Conservation (phyloP, 2,329 filamentous ascomycete genomes). For the Seiridium cupressi region DNA sequence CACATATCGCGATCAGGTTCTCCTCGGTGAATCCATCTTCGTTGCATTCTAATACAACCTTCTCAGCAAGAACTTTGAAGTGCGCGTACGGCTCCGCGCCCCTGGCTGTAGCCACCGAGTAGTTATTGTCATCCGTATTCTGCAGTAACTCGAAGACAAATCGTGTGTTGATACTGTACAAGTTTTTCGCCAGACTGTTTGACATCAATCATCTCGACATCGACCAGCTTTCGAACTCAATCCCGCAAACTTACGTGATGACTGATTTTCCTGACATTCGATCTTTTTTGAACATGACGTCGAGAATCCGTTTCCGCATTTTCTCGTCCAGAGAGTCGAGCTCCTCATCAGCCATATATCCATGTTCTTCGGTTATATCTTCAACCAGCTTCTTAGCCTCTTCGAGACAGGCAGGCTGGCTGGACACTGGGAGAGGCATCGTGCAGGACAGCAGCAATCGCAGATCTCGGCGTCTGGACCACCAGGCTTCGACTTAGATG, state of each 20-base stretch:
- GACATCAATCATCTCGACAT: neutral
- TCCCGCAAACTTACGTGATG: conserved; percentile 16
- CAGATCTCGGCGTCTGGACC: too few relatives aligned
- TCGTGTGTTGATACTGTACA: conserved; percentile 40
- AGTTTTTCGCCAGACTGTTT: conserved; percentile 36
- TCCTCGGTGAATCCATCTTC: conserved; percentile 42
- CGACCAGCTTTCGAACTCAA: neutral
- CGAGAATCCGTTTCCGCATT: conserved; percentile 10
- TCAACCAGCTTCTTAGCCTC: conserved; percentile 11
- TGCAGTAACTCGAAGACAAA: conserved; percentile 54
- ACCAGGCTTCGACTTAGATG: too few relatives aligned
- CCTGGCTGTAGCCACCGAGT: conserved; percentile 18
- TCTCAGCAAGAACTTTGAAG: conserved; percentile 33
- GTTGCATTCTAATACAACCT: conserved; percentile 47
- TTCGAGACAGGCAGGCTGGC: too few relatives aligned
- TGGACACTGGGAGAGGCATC: too few relatives aligned
- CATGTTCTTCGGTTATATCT: conserved; percentile 17
- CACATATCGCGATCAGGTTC: conserved; percentile 45
- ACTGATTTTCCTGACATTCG: conserved; percentile 17
- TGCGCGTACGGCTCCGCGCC: conserved; percentile 27
- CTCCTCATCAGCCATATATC: conserved; percentile 15
- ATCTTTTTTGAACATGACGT: conserved; percentile 15
- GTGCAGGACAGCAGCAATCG: too few relatives aligned
- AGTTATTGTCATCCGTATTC: conserved; percentile 53
- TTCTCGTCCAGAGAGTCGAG: conserved; percentile 9